Evolutionary conservation across 2,329 filamentous ascomycete genomes (phyloP).

Genomic region (Fusarium duplospermum): DNA sequence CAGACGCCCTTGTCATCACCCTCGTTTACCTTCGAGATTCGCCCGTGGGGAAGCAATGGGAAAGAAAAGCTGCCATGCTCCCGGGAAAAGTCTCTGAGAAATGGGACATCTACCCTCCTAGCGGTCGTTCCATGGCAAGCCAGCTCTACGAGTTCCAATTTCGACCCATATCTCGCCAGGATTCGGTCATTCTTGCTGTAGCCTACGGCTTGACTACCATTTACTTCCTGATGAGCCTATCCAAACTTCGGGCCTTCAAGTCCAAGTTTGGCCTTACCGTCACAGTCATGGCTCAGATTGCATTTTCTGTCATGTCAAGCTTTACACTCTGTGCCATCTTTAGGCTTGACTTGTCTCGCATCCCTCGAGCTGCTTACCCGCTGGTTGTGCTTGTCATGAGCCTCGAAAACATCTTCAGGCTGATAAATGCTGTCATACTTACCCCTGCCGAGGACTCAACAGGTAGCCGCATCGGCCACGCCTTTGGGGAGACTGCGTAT

Average conservation of each 20-base stretch:
- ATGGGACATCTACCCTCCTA: conserved; percentile 74
- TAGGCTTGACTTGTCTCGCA: conserved; percentile 78
- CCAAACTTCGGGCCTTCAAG: conserved; percentile 79
- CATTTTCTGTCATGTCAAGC: conserved; percentile 79
- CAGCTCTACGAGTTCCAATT: conserved; percentile 84
- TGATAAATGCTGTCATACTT: conserved; percentile 81
- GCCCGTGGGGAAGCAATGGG: conserved; percentile 73
- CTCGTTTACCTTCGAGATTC: conserved; percentile 76
- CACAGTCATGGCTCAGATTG: conserved; percentile 76
- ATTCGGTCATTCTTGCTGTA: conserved; percentile 71
- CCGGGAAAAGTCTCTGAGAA: conserved; percentile 60
- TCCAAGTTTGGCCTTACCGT: conserved; percentile 78
- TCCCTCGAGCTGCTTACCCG: conserved; percentile 80
- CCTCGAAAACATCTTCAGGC: conserved; percentile 80
- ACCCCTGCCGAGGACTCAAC: conserved; percentile 77
- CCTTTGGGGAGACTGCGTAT: conserved; percentile 78
- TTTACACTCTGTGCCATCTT: conserved; percentile 83
- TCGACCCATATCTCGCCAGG: conserved; percentile 75
- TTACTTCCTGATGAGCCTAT: conserved; percentile 76
- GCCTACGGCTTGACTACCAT: conserved; percentile 73
- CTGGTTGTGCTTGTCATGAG: conserved; percentile 82
- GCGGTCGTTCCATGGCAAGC: conserved; percentile 65
- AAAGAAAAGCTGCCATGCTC: conserved; percentile 66
- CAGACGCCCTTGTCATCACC: conserved; percentile 83
- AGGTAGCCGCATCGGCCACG: conserved; percentile 76